Conservation (phyloP, 2,329 filamentous ascomycete genomes). For the Sphaerostilbella broomeana region DNA sequence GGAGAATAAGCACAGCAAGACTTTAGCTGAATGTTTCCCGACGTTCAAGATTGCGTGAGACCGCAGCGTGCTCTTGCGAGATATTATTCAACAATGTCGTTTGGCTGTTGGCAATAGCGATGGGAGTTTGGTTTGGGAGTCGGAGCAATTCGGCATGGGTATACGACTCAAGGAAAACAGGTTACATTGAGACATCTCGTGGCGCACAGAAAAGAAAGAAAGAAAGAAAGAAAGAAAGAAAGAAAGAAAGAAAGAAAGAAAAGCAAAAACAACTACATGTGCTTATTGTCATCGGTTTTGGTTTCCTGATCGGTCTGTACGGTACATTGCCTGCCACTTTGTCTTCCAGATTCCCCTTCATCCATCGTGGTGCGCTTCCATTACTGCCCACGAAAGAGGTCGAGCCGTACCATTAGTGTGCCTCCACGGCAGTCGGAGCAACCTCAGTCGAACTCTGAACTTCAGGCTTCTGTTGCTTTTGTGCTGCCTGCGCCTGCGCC, state of each 20-base stretch:
- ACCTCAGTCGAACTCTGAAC: slow-evolving; percentile 16
- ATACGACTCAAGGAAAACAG: slow-evolving; percentile 3
- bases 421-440: slow-evolving; percentile 24
- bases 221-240: no score
- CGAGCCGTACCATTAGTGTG: slow-evolving; percentile 21
- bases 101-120: slow-evolving; percentile 5
- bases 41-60: slow-evolving; percentile 24
- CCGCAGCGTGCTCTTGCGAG: background rate
- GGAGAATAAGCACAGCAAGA: slow-evolving; percentile 69
- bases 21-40: slow-evolving; percentile 65
- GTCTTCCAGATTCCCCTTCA: background rate
- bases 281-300: background rate
- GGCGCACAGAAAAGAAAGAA: no score
- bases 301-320: slow-evolving; percentile 1
- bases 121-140: slow-evolving; percentile 12
- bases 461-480: slow-evolving; percentile 24
- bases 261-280: background rate
- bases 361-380: background rate
- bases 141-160: slow-evolving; percentile 11
- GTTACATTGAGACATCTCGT: slow-evolving; percentile 6
- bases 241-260: no score
- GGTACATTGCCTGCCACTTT: background rate
- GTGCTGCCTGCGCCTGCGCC: slow-evolving; percentile 22
- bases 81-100: slow-evolving; percentile 1
- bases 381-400: background rate